Evolutionary conservation across 345 rosid genomes (phyloP).

Genomic region (Eucalyptus grandis): DNA sequence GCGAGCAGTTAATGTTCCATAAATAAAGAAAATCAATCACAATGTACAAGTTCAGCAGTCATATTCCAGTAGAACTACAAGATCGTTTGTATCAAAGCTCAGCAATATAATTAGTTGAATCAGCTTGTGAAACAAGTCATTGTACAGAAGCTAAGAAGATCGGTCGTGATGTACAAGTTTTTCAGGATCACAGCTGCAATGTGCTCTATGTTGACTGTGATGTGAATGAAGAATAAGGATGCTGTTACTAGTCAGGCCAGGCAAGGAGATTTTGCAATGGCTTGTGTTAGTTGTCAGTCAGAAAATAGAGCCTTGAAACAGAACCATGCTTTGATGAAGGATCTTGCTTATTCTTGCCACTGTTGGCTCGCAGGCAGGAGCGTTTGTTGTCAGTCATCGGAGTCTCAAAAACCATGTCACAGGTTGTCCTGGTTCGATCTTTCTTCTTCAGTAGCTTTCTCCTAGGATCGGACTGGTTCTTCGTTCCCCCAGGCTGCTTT

Average conservation of each 20-base stretch:
- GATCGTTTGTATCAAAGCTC: neutral
- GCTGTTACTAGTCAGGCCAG: neutral
- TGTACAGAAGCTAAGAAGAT: neutral
- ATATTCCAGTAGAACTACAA: neutral
- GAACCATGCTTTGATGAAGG: neutral
- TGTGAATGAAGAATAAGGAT: neutral
- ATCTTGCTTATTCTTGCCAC: neutral
- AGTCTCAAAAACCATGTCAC: constrained; percentile 73
- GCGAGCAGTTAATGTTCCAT: neutral
- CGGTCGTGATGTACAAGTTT: neutral
- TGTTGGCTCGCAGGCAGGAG: neutral
- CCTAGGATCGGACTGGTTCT: constrained; percentile 9
- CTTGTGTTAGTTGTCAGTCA: neutral
- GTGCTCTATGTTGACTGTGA: neutral
- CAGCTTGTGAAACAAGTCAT: neutral
- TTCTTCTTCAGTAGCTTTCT: constrained; percentile 44
- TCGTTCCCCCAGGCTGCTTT: constrained; percentile 28
- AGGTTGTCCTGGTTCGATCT: constrained; percentile 16
- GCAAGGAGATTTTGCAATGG: neutral
- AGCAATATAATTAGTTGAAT: neutral
- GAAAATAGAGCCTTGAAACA: neutral
- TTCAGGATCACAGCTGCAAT: neutral
- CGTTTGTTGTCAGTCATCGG: constrained; percentile 46
- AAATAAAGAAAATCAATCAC: neutral
- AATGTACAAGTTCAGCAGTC: neutral